phyloP scores from a whole-genome alignment of 1,139 yeast genomes.

The Kluyveromyces marxianus region DNA sequence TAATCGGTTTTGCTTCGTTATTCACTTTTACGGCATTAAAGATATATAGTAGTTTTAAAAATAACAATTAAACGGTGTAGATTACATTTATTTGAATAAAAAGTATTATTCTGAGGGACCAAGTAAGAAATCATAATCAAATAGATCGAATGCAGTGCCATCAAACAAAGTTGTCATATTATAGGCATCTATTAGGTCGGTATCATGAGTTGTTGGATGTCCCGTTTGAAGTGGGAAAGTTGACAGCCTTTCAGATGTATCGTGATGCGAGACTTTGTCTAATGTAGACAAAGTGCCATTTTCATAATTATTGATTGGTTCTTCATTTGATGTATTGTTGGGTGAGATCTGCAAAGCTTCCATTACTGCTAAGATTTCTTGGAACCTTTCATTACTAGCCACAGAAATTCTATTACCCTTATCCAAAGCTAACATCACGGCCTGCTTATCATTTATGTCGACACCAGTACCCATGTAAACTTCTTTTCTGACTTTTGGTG shows the following conservation, averaged over 20 bases:
- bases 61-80: neutral
- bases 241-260: neutral
- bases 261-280: no score
- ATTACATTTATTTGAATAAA: neutral
- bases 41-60: constrained; percentile 10
- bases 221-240: neutral
- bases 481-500: constrained; percentile 6
- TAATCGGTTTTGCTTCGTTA: constrained; percentile 43
- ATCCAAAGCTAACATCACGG: constrained; percentile 5
- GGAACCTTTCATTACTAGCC: neutral
- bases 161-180: constrained; percentile 6
- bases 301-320: neutral
- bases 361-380: constrained; percentile 3
- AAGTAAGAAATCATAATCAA: constrained; percentile 26
- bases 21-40: constrained; percentile 19
- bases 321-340: neutral
- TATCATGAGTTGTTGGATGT: neutral
- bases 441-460: constrained; percentile 8
- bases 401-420: constrained; percentile 1
- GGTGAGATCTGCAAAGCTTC: neutral
- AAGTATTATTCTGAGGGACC: constrained; percentile 12
- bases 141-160: constrained; percentile 18
- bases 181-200: constrained; percentile 3
- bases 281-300: neutral
- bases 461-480: constrained; percentile 11